Evolutionary conservation across 495 filamentous ascomycete species (phyloP).

Genomic region (Hyaloscypha finlandica): DNA sequence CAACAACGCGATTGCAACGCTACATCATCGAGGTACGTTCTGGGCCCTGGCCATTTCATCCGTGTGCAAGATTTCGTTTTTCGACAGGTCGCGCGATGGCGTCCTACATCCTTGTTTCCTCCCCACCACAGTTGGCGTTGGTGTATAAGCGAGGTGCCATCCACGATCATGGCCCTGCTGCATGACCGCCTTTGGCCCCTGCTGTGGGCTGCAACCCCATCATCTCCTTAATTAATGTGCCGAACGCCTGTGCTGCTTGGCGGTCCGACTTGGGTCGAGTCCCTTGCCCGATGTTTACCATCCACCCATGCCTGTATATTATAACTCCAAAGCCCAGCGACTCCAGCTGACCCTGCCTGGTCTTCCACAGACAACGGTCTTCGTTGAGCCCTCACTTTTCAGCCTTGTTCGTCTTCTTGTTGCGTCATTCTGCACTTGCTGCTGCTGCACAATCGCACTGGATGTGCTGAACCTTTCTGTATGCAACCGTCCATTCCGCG

Average conservation of each 20-base stretch:
- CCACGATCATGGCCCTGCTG: slow-evolving; percentile 24
- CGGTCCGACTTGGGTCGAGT: slow-evolving; percentile 6
- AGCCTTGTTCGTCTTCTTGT: slow-evolving; percentile 24
- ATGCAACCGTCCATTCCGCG: slow-evolving; percentile 27
- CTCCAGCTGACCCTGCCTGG: slow-evolving; percentile 27
- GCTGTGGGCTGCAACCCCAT: slow-evolving; percentile 26
- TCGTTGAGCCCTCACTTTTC: slow-evolving; percentile 23
- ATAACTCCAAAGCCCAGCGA: slow-evolving; percentile 28
- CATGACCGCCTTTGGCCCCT: slow-evolving; percentile 25
- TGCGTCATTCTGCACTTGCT: slow-evolving; percentile 25
- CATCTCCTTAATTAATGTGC: slow-evolving; percentile 36
- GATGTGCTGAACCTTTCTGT: slow-evolving; percentile 18
- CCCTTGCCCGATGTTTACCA: slow-evolving; percentile 22
- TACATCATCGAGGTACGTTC: slow-evolving; percentile 28
- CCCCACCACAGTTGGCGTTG: slow-evolving; percentile 7
- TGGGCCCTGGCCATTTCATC: slow-evolving; percentile 9
- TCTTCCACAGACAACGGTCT: slow-evolving; percentile 29
- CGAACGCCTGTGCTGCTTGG: slow-evolving; percentile 28
- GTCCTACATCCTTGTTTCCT: slow-evolving; percentile 19
- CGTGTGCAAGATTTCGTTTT: slow-evolving; percentile 16
- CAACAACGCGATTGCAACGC: slow-evolving; percentile 7
- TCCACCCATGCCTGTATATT: slow-evolving; percentile 36
- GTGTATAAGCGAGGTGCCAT: slow-evolving; percentile 30
- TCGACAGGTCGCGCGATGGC: slow-evolving; percentile 26
- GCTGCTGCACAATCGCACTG: slow-evolving; percentile 17